These are phyloP conservation scores for Pugionium cornutum DNA, from an alignment of 345 rosid genomes.

Conservation along the genomic window DNA sequence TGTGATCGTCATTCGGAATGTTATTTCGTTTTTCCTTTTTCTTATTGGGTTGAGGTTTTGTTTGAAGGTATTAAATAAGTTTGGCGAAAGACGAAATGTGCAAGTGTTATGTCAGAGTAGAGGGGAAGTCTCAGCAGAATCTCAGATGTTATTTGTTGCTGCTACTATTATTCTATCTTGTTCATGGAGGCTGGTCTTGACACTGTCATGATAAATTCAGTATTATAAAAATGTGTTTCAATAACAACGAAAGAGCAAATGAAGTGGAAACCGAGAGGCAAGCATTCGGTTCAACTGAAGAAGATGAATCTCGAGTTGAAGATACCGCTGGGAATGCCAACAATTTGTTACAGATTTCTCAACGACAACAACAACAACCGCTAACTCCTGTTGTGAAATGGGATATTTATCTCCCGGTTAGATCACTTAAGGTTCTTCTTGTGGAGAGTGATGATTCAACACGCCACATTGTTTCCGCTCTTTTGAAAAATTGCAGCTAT, in stretches of 20 bases:
- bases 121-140: slow-evolving; percentile 31
- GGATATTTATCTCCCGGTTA: slow-evolving; percentile 77
- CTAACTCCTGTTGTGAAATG: slow-evolving; percentile 48
- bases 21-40: not conserved
- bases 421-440: slow-evolving; percentile 76
- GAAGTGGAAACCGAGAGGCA: slow-evolving; percentile 45
- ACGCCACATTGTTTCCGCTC: slow-evolving; percentile 68
- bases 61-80: slow-evolving; percentile 25
- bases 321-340: slow-evolving; percentile 38
- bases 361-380: slow-evolving; percentile 51
- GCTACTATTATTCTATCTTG: slow-evolving; percentile 43
- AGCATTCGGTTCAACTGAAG: slow-evolving; percentile 50
- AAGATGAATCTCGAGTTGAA: slow-evolving; percentile 49
- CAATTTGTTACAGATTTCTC: slow-evolving; percentile 43
- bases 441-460: slow-evolving; percentile 83
- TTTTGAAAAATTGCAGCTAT: slow-evolving; percentile 79
- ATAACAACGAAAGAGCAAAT: slow-evolving; percentile 46
- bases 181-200: slow-evolving; percentile 43
- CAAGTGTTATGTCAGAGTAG: slow-evolving; percentile 29
- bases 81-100: slow-evolving; percentile 32
- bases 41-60: slow-evolving; percentile 21
- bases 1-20: not conserved
- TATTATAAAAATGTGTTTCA: slow-evolving; percentile 44
- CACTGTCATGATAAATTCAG: slow-evolving; percentile 20
- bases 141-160: slow-evolving; percentile 33